Evolutionary conservation across 2,329 filamentous ascomycete species (phyloP).

Genomic region (Stagonosporopsis rhizophila): DNA sequence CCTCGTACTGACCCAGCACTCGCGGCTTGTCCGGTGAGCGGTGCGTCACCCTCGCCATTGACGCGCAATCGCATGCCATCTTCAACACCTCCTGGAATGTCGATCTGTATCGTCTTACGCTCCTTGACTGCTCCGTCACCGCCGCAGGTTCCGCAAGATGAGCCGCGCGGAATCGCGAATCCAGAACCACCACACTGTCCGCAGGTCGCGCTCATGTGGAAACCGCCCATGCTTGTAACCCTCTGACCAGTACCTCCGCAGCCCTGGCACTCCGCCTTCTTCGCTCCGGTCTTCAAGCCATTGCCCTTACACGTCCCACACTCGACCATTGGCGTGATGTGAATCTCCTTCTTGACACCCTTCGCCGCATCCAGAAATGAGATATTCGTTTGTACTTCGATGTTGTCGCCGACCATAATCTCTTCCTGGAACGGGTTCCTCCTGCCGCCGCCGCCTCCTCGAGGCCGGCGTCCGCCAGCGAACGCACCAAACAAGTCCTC

Average conservation of each 20-base stretch:
- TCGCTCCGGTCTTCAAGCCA: conserved; percentile 82
- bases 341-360: conserved; percentile 86
- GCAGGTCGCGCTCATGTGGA: conserved; percentile 95
- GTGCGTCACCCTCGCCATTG: conserved; percentile 84
- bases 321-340: conserved; percentile 78
- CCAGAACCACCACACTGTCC: conserved; percentile 81
- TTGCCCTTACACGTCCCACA: conserved; percentile 85
- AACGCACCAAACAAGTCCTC: conserved; percentile 95
- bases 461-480: conserved; percentile 63
- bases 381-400: conserved; percentile 91
- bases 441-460: conserved; percentile 56
- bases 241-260: conserved; percentile 88
- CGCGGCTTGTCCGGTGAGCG: conserved; percentile 73
- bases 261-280: conserved; percentile 74
- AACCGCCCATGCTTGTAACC: conserved; percentile 90
- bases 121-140: conserved; percentile 87
- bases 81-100: conserved; percentile 94
- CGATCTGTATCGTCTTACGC: conserved; percentile 81
- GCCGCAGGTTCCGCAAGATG: conserved; percentile 79
- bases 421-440: conserved; percentile 78
- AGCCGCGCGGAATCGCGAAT: conserved; percentile 75
- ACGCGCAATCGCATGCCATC: conserved; percentile 93
- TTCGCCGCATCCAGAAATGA: conserved; percentile 97
- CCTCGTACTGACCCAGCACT: conserved; percentile 66
- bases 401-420: conserved; percentile 90